Percentiles rank a stretch among this genome's conserved stretches.
Conservation (phyloP, 1,284 basidiomycete genomes). For the Athelia sp. region DNA sequence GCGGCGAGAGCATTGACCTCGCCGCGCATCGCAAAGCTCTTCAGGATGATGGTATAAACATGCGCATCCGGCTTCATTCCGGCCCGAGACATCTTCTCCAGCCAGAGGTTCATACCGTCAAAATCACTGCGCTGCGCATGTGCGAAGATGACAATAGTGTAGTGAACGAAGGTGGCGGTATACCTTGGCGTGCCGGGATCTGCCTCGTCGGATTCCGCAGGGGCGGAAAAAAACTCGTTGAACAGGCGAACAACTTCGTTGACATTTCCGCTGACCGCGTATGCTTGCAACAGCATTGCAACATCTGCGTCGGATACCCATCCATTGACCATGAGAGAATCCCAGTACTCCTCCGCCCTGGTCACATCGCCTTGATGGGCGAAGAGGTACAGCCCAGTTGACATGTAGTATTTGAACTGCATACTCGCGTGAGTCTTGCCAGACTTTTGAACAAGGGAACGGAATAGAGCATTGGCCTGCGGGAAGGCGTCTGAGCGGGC, state of each 20-base stretch:
- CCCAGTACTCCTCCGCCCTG: constrained; percentile 40
- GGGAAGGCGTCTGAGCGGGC: constrained; percentile 33
- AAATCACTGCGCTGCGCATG: constrained; percentile 47
- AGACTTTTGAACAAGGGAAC: not conserved
- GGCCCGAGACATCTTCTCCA: constrained; percentile 45
- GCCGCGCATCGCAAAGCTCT: constrained; percentile 52
- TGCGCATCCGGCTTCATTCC: constrained; percentile 48
- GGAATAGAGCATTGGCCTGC: constrained; percentile 40
- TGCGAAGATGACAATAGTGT: constrained; percentile 52
- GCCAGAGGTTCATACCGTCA: constrained; percentile 50
- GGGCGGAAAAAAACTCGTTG: constrained; percentile 43
- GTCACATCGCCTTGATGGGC: constrained; percentile 44
- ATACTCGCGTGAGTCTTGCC: constrained; percentile 17
- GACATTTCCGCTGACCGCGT: constrained; percentile 41
- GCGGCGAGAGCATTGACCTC: constrained; percentile 52
- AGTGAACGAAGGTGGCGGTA: constrained; percentile 45
- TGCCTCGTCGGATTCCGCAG: constrained; percentile 4
- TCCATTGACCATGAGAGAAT: constrained; percentile 25
- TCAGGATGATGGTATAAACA: constrained; percentile 60
- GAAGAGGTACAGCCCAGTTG: constrained; percentile 46
- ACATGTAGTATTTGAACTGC: constrained; percentile 26
- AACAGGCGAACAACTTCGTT: constrained; percentile 47
- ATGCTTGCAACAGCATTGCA: constrained; percentile 47
- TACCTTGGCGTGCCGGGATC: constrained; percentile 21
- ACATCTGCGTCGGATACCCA: constrained; percentile 27